These are phyloP conservation scores for Chaetomiaceae sp. DNA, from an alignment of 2,329 filamentous ascomycete species.

Conservation along the genomic window DNA sequence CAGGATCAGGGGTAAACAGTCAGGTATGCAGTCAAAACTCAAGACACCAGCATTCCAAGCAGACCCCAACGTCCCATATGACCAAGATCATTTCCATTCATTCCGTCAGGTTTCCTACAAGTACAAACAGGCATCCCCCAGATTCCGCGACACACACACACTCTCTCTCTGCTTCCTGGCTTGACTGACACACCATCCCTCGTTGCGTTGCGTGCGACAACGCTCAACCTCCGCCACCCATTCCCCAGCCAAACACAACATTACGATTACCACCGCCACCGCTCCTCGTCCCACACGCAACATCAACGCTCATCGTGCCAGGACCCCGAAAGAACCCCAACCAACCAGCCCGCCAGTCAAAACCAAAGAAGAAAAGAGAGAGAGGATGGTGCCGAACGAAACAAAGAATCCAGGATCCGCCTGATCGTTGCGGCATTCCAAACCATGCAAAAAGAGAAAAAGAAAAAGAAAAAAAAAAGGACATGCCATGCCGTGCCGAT, in stretches of 20 bases:
- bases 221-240: neutral
- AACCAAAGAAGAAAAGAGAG: neutral
- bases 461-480: slow-evolving; percentile 3
- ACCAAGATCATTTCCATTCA: slow-evolving; percentile 14
- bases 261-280: slow-evolving; percentile 11
- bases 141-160: too few relatives aligned
- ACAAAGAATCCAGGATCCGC: neutral
- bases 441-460: neutral
- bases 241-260: neutral
- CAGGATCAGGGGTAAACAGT: too few relatives aligned
- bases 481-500: slow-evolving; percentile 12
- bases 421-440: slow-evolving; percentile 3
- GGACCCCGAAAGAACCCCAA: neutral
- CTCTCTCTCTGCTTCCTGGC: too few relatives aligned
- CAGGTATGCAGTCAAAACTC: too few relatives aligned
- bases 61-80: neutral
- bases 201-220: neutral
- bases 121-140: slow-evolving; percentile 8
- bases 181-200: neutral
- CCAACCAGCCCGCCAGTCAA: neutral
- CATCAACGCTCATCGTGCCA: neutral
- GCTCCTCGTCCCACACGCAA: neutral
- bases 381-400: neutral
- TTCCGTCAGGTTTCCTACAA: slow-evolving; percentile 14
- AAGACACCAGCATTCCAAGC: too few relatives aligned